Conservation (phyloP, 768 basidiomycete species). For the Suillus cothurnatus region DNA sequence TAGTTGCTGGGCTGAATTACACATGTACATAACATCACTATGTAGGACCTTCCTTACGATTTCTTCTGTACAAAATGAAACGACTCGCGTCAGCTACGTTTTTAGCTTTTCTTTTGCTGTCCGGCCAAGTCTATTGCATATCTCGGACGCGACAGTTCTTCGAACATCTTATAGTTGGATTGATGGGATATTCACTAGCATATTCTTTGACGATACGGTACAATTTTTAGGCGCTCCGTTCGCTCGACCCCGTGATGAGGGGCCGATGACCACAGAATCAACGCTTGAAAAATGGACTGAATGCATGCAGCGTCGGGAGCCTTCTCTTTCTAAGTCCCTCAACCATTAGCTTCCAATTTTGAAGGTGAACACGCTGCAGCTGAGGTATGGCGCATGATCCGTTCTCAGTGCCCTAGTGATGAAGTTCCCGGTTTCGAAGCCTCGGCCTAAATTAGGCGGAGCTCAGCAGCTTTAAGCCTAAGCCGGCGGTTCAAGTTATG, state of each 20-base stretch:
- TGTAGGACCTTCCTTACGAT: not conserved
- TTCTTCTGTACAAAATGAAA: not conserved
- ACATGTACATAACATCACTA: not conserved
- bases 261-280: not conserved
- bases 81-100: not conserved
- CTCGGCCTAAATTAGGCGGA: no score
- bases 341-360: slow-evolving; percentile 18
- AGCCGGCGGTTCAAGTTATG: no score
- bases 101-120: not conserved
- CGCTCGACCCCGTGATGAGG: not conserved
- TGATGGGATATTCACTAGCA: not conserved
- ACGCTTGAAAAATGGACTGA: not conserved
- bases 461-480: no score
- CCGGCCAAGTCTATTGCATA: not conserved
- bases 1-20: not conserved
- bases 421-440: no score
- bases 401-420: no score
- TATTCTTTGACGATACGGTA: not conserved
- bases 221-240: not conserved
- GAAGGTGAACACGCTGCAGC: not conserved
- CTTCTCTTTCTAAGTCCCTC: slow-evolving; percentile 49
- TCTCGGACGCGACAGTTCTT: not conserved
- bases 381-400: not conserved
- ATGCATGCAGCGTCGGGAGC: slow-evolving; percentile 33
- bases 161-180: not conserved